Evolutionary conservation across 805 yeast genomes (phyloP), one percentile per base, ranked within the genome.

Genomic region (Saccharomycopsis schoenii): DNA sequence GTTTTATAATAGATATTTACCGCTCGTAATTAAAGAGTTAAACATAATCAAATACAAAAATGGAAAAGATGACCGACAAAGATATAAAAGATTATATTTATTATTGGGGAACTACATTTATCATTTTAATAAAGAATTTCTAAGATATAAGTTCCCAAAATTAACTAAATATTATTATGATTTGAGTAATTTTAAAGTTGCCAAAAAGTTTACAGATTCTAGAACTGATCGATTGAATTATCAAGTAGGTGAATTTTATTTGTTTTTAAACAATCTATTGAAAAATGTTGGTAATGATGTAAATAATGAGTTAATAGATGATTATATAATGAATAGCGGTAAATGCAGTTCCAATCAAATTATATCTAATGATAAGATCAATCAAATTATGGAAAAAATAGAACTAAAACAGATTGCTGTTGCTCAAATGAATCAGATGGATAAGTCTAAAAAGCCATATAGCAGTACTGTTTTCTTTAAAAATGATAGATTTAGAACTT

Each of bases 91-190:
- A 17, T 47, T 47, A 24, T 47, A 47, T 47, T 47, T 47, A 8
- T 19, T 43, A 2, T 37, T 57, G 11, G 59, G 59, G 17, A 47
- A 21, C 40, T 29, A 19, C 4, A 29, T 57, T 8, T 57, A 57
- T 19, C 59, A 57, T 47, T 57, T 57, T 14, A 36, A 17, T 8
- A 11, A 29, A 10, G 25, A n/a, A 8, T 37, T 57, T 24, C 29
- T 51, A 21, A 19, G 37, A n/a, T 51, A 36, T 29, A 58, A 51
- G 29, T 58, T 34, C 29, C 60, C 60, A 36, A 58, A 29, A 40
- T n/a, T 58, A 17, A 25, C 47, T 10, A 52, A 58, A 51, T 58
- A 51, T 39, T 51, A 58, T n/a, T 21, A 14, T 37, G 59, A 57
- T 47, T 9, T 15, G 11, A 47, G 29, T n/a, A 34, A 57, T 19